These are phyloP conservation scores for Brassica carinata DNA, from an alignment of 345 rosid species.

Conservation along the genomic window DNA sequence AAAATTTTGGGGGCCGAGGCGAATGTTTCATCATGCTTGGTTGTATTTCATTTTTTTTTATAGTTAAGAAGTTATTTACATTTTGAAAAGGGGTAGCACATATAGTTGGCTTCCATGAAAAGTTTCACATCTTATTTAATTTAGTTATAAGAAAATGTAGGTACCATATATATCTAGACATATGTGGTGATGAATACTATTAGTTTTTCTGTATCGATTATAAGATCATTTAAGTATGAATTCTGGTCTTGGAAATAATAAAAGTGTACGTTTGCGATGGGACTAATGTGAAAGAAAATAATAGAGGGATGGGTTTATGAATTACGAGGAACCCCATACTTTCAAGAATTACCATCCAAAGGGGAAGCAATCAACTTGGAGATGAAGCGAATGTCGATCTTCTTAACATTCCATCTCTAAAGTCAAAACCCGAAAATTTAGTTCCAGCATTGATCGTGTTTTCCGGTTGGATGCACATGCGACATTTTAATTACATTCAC, in stretches of 20 bases:
- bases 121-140: not conserved
- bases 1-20: too few species aligned
- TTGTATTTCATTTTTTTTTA: not conserved
- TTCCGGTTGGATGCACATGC: slow-evolving; percentile 40
- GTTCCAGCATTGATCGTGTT: slow-evolving; percentile 36
- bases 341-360: slow-evolving; percentile 27
- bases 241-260: slow-evolving; percentile 29
- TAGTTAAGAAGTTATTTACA: not conserved
- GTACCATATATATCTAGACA: not conserved
- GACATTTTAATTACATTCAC: slow-evolving; percentile 30
- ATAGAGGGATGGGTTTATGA: slow-evolving; percentile 38
- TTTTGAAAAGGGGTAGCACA: not conserved
- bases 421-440: slow-evolving; percentile 41
- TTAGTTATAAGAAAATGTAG: not conserved
- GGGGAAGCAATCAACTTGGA: slow-evolving; percentile 33
- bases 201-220: not conserved
- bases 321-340: slow-evolving; percentile 38
- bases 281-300: slow-evolving; percentile 34
- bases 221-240: not conserved
- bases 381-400: slow-evolving; percentile 32
- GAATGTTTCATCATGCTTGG: too few species aligned
- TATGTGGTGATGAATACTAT: slow-evolving; percentile 7
- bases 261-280: slow-evolving; percentile 30
- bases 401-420: slow-evolving; percentile 35
- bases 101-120: not conserved